Base-by-base conservation (phyloP, 352 stramenopile genomes). In the Detonula confervacea region DNA sequence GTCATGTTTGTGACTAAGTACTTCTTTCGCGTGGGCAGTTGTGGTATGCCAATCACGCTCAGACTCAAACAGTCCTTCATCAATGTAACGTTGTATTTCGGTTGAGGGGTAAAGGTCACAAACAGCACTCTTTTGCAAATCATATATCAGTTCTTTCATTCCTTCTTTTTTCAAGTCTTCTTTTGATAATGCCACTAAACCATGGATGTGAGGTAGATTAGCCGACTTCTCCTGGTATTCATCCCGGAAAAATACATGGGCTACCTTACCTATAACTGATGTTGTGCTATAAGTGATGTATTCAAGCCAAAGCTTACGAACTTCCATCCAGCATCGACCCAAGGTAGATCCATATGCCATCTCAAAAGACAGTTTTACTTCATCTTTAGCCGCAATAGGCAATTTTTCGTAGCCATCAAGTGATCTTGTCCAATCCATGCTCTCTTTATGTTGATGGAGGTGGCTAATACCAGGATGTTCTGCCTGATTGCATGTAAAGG, bases 141-240 rank as follows among this genome's bases (percentile, higher is more conserved):
- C n/a, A 24, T 42, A 71, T 8, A 83, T 57, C 22, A 71, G 55
- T 51, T 68, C 37, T 1, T 30, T 22, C 18, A 83, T 69, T 22
- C 66, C 66, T 37, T 77, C 55, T 35, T 73, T 55, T 5, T 64
- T 44, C 74, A 83, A 39, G 9, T 57, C 35, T 9, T 69, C 24
- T 62, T 66, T 49, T 1, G 18, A 29, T 7, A 83, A 30, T 18
- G 35, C 39, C 1, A 83, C 35, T 20, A 83, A 16, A 9, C 55
- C 74, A 56, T 83, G 74, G 55, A 83, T 83, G 52, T 83, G 74
- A 49, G 16, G 51, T n/a, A 77, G 20, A 56, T 83, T 83, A 24
- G 47, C 74, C 7, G 65, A 61, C 2, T 33, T 37, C 37, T 67
- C 57, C 33, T 83, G 74, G 42, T 77, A 77, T 60, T 83, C 74